Base-by-base conservation (phyloP, 2,329 filamentous ascomycete genomes). In the Cladophialophora yegresii region DNA sequence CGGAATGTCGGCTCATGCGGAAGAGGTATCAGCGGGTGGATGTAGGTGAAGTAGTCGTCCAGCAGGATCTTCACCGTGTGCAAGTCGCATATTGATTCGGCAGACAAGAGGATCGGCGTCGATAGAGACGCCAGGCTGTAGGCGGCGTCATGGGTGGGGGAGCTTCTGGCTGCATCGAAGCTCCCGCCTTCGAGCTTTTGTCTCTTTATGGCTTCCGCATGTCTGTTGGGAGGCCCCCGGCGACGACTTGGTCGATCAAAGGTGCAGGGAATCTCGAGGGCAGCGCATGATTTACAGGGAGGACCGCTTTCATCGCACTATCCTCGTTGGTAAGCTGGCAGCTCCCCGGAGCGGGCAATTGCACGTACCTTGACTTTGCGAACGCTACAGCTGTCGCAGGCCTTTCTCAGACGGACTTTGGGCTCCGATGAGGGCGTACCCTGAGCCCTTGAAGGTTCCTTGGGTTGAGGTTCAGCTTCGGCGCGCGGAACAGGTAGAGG, bases 241-340 rank as follows among this genome's bases (percentile, higher is more conserved):
- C 87, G 81, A 63, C 85, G 81, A 72, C 84, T 87, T 28, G 86
- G 86, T 67, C 87, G 80, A 54, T 87, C 81, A 73, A 87, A 89
- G 63, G 87, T 89, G 73, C 87, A 89, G 28, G 85, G 85, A 55
- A 89, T 88, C 67, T 88, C 85, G 68, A 89, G 79, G 58, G 83
- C 82, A 49, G 84, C 80, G 75, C 87, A 89, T 54, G 86, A 86
- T 72, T 83, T 80, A 77, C 87, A 89, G 54, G 87, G 87, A 30
- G 85, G 85, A n/a, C 86, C 86, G 47, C 81, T 81, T 71, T 87
- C 85, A 73, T 89, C 87, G 76, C 87, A 89, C 84, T 88, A 53
- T 33, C 62, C 20, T 49, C 50, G 36, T 58, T 65, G 54, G 50
- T 69, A 22, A 68, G 30, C 13, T 43, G 8, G 20, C 66, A 64